A percentile compares a stretch with the other conserved stretches of the same genome.
These are phyloP conservation scores for Pachyrhizus erosus DNA, from an alignment of 306 rosid species.

Conservation along the genomic window DNA sequence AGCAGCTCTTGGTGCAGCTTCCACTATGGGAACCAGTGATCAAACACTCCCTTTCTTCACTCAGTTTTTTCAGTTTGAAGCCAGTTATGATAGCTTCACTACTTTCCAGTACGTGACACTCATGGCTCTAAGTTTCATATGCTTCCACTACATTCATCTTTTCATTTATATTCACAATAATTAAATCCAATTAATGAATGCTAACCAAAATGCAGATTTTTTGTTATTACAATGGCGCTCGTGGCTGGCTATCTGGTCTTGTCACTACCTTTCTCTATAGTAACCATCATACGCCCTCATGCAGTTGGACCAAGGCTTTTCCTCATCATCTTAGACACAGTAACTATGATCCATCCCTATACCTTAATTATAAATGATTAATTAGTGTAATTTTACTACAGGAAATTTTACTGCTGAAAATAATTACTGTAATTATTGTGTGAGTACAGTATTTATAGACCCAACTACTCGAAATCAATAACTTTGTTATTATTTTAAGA, in stretches of 20 bases:
- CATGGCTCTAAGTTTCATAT: neutral
- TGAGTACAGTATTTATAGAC: neutral
- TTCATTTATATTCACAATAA: neutral
- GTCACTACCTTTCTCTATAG: slow-evolving; percentile 81
- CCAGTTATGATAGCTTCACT: slow-evolving; percentile 82
- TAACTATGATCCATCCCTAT: slow-evolving; percentile 35
- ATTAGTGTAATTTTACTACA: neutral
- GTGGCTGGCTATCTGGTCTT: slow-evolving; percentile 82
- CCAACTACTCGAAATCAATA: neutral
- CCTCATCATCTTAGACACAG: slow-evolving; percentile 77
- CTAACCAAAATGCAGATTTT: slow-evolving; percentile 66
- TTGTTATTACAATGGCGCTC: slow-evolving; percentile 76
- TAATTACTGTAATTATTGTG: neutral
- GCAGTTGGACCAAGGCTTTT: slow-evolving; percentile 70
- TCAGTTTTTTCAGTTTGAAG: slow-evolving; percentile 92
- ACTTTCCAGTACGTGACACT: slow-evolving; percentile 68
- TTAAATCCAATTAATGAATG: neutral
- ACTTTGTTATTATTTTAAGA: neutral
- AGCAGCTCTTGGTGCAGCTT: slow-evolving; percentile 67
- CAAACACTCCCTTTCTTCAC: slow-evolving; percentile 91
- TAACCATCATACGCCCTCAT: slow-evolving; percentile 73
- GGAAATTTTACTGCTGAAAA: neutral
- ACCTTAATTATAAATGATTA: neutral
- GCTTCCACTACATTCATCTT: neutral
- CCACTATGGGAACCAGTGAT: slow-evolving; percentile 81